Evolutionary conservation across 1,139 yeast species (phyloP).

Genomic region (Suhomyces coccinellae): DNA sequence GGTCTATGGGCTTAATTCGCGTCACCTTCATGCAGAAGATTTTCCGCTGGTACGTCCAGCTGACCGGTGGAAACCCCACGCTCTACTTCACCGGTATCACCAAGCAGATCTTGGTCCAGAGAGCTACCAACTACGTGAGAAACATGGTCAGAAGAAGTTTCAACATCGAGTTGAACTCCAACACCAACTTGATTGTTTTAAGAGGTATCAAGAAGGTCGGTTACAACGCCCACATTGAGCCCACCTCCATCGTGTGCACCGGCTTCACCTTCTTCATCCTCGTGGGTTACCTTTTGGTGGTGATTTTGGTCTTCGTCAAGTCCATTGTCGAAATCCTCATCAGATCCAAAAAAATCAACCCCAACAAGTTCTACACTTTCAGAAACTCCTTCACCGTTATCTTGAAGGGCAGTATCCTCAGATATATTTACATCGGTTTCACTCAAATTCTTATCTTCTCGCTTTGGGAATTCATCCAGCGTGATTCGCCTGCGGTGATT

Average conservation of each 20-base stretch:
- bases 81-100: conserved; percentile 58
- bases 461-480: conserved; percentile 69
- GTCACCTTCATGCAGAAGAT: conserved; percentile 71
- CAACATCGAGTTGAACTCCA: conserved; percentile 36
- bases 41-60: conserved; percentile 77
- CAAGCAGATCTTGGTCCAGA: conserved; percentile 65
- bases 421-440: conserved; percentile 74
- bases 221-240: conserved; percentile 64
- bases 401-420: conserved; percentile 65
- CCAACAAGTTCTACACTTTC: conserved; percentile 48
- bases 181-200: conserved; percentile 55
- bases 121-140: conserved; percentile 43
- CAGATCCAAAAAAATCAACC: conserved; percentile 46
- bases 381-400: conserved; percentile 54
- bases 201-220: conserved; percentile 80
- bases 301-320: conserved; percentile 52
- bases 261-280: conserved; percentile 74
- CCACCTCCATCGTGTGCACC: conserved; percentile 70
- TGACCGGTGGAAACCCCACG: conserved; percentile 75
- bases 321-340: conserved; percentile 49
- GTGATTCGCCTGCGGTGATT: conserved; percentile 74
- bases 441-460: conserved; percentile 69
- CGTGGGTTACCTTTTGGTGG: conserved; percentile 55
- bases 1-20: conserved; percentile 82
- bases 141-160: conserved; percentile 27